Conservation (phyloP, 148 eudicot genomes). For the Nyssa sinensis region DNA sequence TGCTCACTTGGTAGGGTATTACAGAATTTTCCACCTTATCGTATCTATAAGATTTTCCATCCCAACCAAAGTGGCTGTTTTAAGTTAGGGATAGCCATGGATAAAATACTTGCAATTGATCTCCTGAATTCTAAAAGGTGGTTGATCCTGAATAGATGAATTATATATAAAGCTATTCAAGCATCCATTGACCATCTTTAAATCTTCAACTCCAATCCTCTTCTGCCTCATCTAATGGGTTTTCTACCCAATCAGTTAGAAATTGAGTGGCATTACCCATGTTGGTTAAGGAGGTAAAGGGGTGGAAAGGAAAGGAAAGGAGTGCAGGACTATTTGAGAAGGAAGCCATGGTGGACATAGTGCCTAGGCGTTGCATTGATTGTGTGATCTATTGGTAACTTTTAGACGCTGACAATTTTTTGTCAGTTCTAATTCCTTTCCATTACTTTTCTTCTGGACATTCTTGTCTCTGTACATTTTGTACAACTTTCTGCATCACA, state of each 20-base stretch:
- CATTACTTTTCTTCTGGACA: background rate
- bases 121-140: background rate
- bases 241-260: background rate
- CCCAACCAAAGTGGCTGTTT: background rate
- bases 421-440: background rate
- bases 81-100: background rate
- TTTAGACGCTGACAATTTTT: background rate
- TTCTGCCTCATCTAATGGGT: background rate
- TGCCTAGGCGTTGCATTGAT: background rate
- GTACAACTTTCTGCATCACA: background rate
- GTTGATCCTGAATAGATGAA: background rate
- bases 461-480: background rate
- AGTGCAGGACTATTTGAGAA: background rate
- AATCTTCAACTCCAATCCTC: background rate
- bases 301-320: background rate
- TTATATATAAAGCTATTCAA: no score
- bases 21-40: background rate
- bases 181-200: background rate
- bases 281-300: background rate
- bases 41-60: background rate
- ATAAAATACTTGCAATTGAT: background rate
- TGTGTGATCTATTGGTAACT: background rate
- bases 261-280: background rate
- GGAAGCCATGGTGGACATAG: background rate
- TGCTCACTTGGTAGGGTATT: background rate